Evolutionary conservation across 805 yeast genomes (phyloP).

Genomic region (Candida wancherniae): DNA sequence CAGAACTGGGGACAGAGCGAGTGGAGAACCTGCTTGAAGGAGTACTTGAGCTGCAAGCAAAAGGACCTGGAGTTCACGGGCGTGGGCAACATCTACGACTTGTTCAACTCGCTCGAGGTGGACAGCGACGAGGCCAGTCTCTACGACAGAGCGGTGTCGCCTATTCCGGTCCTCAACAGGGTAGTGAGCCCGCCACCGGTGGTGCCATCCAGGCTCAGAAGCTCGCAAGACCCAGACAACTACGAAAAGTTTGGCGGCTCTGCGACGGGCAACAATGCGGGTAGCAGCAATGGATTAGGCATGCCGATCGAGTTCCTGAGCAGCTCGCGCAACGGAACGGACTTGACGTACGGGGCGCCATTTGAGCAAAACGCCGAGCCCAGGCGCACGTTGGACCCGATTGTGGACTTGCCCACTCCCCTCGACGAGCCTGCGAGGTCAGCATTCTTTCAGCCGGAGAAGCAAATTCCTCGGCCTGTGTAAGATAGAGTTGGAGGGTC

Average conservation of each 20-base stretch:
- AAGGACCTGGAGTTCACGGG: constrained; percentile 28
- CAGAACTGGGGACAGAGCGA: constrained; percentile 25
- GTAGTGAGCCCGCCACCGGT: constrained; percentile 4
- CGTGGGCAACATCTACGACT: constrained; percentile 30
- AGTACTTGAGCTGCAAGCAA: constrained; percentile 11
- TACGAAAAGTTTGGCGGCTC: constrained; percentile 1
- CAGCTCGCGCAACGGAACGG: background rate
- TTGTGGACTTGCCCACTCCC: constrained; percentile 25
- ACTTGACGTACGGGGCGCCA: background rate
- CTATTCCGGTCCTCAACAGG: constrained; percentile 1
- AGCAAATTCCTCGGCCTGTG: constrained; percentile 5
- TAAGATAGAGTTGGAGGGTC: constrained; percentile 1
- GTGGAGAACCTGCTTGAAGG: constrained; percentile 28
- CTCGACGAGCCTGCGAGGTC: constrained; percentile 16
- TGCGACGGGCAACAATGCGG: background rate
- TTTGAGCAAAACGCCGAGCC: background rate
- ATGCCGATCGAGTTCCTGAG: constrained; percentile 3
- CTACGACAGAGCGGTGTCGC: constrained; percentile 5
- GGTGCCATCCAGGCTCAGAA: constrained; percentile 1
- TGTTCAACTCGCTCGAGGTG: constrained; percentile 24
- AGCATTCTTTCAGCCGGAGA: constrained; percentile 5
- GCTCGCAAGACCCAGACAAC: constrained; percentile 2
- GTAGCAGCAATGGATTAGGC: background rate
- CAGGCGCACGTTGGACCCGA: constrained; percentile 17
- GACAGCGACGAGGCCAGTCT: constrained; percentile 5